Base-by-base conservation (phyloP, 2,329 filamentous ascomycete genomes). In the Decorospora gaudefroyi region DNA sequence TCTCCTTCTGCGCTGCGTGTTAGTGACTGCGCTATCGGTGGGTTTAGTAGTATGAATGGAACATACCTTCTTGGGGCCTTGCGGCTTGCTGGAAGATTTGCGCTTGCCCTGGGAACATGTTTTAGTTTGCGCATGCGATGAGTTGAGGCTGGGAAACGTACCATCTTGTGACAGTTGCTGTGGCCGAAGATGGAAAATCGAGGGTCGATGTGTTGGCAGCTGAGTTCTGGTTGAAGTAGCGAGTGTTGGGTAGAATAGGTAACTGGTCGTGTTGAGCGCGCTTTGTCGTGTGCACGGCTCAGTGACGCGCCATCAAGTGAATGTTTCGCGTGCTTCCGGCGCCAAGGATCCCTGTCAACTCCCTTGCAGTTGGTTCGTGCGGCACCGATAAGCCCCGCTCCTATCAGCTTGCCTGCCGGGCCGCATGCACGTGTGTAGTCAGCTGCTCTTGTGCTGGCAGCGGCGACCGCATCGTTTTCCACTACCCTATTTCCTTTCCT, bases 1-100 rank as follows among this genome's bases (percentile, higher is more conserved):
- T 81, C 60, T 91, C 87, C 68, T 80, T 69, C 69, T 72, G 43
- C 41, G 12, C 13, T 7, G 31, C 23, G 12, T 25, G 33, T 65
- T 46, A 65, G 32, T 22, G 11, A 38, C 10, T 18, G 4, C 28
- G 33, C 22, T 23, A 22, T n/a, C n/a, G 10, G 19, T 9, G 13
- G 10, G 9, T 9, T 45, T 35, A 9, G 40, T n/a, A 39, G 23
- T 22, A 26, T 17, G 33, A n/a, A n/a, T n/a, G n/a, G n/a, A n/a
- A 53, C 69, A 56, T 75, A 89, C 89, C 85, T 85, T 95, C 74
- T 88, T 93, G 17, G 88, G 85, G 52, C 86, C 88, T 69, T 84
- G 80, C 11, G 88, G 88, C 76, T 90, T 90, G 66, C 84, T 81
- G 40, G 90, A 87, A 17, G 87, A 83, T 76, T 95, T 96, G 71